Base-by-base conservation (phyloP, 192 early-diverging fungal species). In the Coemansia sp. region DNA sequence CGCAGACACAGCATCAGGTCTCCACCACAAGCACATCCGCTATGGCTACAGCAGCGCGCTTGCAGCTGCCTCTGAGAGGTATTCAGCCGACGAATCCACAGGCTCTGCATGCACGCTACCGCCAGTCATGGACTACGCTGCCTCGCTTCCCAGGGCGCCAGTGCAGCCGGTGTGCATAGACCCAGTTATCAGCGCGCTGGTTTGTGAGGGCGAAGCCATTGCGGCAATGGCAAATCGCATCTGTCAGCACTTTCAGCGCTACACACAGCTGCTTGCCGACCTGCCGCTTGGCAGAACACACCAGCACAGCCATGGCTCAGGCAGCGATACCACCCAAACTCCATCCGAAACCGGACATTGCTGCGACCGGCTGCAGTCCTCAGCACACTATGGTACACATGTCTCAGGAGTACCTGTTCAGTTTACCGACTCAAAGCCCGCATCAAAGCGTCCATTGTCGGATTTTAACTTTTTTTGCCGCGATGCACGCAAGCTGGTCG, bases 391-490 rank as follows among this genome's bases (percentile, higher is more conserved):
- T 34, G 26, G 15, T 3, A 8, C 44, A 12, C 44, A 48, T 11
- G 7, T 2, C 44, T 2, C 59, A 2, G 19, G 14, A 14, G 26
- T 25, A 3, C 22, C 12, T 2, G n/a, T 0, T 22, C 59, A 22
- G 50, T 42, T 31, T 63, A 52, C 62, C 15, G 26, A 42, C 5
- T 7, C 51, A 38, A 54, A 49, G 11, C 36, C 50, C 38, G 46
- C 69, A 14, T 49, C 65, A 3, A 78, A 78, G 60, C 65, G 75
- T 9, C 75, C 75, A 9, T 66, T 78, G 22, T 78, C 75, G 0
- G 75, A 71, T 49, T 78, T 78, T 59, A 78, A 78, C 42, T 78
- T 78, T 31, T 78, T 78, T 36, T 78, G 75, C 31, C 68, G 75
- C 2, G 75, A 78, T 34, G 69, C 75, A 4, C 69, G 75, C 42